A percentile compares a stretch with the other conserved stretches of the same genome.
Evolutionary conservation across 371 early-diverging fungal genomes (phyloP).

Genomic region (Mucor mucedo): DNA sequence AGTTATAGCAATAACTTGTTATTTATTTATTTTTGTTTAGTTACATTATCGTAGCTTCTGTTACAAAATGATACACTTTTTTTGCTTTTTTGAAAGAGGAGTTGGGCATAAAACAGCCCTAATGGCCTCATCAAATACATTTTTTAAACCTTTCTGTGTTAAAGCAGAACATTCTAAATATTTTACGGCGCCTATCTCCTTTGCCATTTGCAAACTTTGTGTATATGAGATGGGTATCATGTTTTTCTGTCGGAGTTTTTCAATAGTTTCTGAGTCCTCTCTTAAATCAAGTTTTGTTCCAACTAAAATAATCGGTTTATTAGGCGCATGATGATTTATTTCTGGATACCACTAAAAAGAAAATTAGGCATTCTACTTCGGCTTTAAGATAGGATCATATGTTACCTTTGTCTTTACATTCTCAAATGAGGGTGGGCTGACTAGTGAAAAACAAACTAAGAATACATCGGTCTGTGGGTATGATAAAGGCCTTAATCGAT

Average conservation of each 20-base stretch:
- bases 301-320: slow-evolving; percentile 70
- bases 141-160: slow-evolving; percentile 91
- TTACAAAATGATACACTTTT: slow-evolving; percentile 79
- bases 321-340: slow-evolving; percentile 64
- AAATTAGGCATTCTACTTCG: background rate
- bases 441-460: slow-evolving; percentile 85
- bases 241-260: slow-evolving; percentile 64
- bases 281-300: slow-evolving; percentile 76
- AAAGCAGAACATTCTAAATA: slow-evolving; percentile 90
- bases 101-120: slow-evolving; percentile 84
- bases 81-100: slow-evolving; percentile 60
- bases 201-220: slow-evolving; percentile 76
- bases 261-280: slow-evolving; percentile 62
- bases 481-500: slow-evolving; percentile 81
- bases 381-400: background rate
- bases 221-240: slow-evolving; percentile 78
- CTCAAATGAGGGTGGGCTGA: slow-evolving; percentile 78
- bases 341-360: slow-evolving; percentile 66
- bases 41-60: background rate
- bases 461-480: slow-evolving; percentile 92
- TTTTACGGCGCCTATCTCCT: slow-evolving; percentile 78
- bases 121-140: slow-evolving; percentile 97
- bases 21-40: no score
- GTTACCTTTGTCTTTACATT: slow-evolving; percentile 81
- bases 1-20: background rate